phyloP scores from a whole-genome alignment of 371 early-diverging fungal genomes.

The Mucor velutinosus region DNA sequence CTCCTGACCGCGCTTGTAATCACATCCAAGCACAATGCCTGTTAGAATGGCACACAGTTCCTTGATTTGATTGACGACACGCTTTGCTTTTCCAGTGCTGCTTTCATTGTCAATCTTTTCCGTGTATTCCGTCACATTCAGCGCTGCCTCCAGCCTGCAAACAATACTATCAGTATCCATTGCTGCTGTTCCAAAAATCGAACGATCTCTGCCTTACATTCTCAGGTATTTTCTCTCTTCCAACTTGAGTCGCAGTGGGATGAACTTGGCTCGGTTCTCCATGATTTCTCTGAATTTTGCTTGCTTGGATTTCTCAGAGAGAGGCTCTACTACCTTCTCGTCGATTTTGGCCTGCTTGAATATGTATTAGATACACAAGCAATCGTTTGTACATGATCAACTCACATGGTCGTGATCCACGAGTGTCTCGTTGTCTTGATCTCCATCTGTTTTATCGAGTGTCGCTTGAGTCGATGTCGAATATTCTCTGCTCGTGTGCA shows the following conservation, averaged over 20 bases:
- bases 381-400: too few species aligned
- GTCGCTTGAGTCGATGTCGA: neutral
- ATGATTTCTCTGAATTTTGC: slow-evolving; percentile 67
- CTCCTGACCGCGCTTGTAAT: slow-evolving; percentile 86
- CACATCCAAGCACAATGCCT: slow-evolving; percentile 83
- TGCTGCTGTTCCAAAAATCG: neutral
- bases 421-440: too few species aligned
- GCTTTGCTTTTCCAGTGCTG: slow-evolving; percentile 81
- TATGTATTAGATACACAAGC: too few species aligned
- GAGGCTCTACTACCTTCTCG: neutral
- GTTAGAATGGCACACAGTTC: slow-evolving; percentile 93
- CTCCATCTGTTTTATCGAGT: too few species aligned
- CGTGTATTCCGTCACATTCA: slow-evolving; percentile 83
- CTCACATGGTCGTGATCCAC: too few species aligned
- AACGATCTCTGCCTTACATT: slow-evolving; percentile 50
- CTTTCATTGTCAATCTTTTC: slow-evolving; percentile 92
- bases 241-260: slow-evolving; percentile 87
- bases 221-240: slow-evolving; percentile 89
- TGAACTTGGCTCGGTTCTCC: slow-evolving; percentile 79
- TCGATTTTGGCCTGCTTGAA: neutral
- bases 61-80: slow-evolving; percentile 93
- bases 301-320: slow-evolving; percentile 16
- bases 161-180: neutral
- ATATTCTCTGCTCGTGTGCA: slow-evolving; percentile 56
- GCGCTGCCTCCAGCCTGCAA: slow-evolving; percentile 80